Percentiles rank a stretch among this genome's conserved stretches.
phyloP scores from a whole-genome alignment of 2,329 filamentous ascomycete species.

The Epichloe gansuensis region DNA sequence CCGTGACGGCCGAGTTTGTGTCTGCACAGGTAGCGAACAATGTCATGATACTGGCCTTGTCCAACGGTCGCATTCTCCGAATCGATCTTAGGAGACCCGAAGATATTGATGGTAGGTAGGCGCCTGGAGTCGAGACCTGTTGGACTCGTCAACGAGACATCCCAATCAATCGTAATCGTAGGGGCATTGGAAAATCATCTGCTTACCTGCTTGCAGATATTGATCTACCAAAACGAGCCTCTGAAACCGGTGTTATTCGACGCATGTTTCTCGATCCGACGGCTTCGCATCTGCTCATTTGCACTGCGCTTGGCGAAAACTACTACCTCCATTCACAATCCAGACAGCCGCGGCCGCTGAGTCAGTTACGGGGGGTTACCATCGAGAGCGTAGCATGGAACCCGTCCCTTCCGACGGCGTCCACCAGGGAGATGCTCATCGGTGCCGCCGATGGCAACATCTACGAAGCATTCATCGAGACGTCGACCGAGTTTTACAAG shows the following conservation, averaged over 20 bases:
- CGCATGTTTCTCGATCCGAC: slow-evolving; percentile 97
- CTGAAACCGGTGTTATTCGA: slow-evolving; percentile 82
- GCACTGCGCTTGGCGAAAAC: slow-evolving; percentile 85
- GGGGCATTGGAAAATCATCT: not conserved
- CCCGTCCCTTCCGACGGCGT: slow-evolving; percentile 80
- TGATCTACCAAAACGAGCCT: slow-evolving; percentile 84
- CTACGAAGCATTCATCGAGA: slow-evolving; percentile 91
- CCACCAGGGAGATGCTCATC: slow-evolving; percentile 84
- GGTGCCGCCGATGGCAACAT: slow-evolving; percentile 89
- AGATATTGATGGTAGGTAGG: slow-evolving; percentile 82
- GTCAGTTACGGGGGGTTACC: slow-evolving; percentile 69
- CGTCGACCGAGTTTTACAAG: slow-evolving; percentile 85
- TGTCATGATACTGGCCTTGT: slow-evolving; percentile 82
- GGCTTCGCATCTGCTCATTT: slow-evolving; percentile 84
- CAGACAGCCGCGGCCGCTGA: slow-evolving; percentile 69
- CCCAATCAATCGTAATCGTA: not conserved
- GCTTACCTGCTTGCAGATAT: slow-evolving; percentile 51
- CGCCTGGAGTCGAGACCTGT: not conserved
- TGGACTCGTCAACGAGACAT: not conserved
- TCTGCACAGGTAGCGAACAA: slow-evolving; percentile 96
- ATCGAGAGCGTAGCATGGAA: slow-evolving; percentile 94
- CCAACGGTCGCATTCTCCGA: slow-evolving; percentile 80
- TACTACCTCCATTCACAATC: slow-evolving; percentile 97
- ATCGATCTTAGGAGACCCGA: slow-evolving; percentile 90
- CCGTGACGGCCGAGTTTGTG: slow-evolving; percentile 88